A percentile compares a stretch with the other conserved stretches of the same genome.
phyloP scores from a whole-genome alignment of 192 early-diverging fungal genomes.

The Gigaspora rosea region DNA sequence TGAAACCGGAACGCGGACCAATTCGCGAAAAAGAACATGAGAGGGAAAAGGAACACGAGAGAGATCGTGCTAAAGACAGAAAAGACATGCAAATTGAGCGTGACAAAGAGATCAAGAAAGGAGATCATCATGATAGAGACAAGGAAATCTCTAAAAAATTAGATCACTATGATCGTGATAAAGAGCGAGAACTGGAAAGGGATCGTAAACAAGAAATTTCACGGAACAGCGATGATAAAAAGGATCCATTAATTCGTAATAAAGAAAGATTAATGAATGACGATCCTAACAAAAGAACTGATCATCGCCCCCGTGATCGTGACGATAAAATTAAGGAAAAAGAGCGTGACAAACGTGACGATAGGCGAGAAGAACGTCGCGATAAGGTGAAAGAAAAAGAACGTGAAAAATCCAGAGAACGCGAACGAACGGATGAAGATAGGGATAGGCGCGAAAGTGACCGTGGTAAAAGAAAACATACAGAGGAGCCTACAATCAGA shows the following conservation, averaged over 20 bases:
- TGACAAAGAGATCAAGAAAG: background rate
- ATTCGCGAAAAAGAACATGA: constrained; percentile 14
- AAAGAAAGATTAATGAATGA: background rate
- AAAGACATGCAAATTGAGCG: background rate
- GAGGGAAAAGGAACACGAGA: background rate
- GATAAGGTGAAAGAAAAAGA: background rate
- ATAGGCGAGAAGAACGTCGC: background rate
- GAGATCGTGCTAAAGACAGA: background rate
- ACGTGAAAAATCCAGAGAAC: background rate
- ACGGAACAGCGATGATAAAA: background rate
- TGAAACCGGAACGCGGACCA: too few species aligned
- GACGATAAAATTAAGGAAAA: background rate
- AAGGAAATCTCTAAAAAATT: background rate
- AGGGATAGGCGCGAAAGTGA: background rate
- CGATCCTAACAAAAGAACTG: constrained; percentile 10
- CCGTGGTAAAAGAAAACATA: background rate
- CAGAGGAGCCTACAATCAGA: background rate
- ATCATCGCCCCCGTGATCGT: background rate
- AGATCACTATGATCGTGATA: constrained; percentile 10
- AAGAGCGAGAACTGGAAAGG: background rate
- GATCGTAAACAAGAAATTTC: constrained; percentile 7
- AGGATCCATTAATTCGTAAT: background rate
- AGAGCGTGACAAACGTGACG: constrained; percentile 16
- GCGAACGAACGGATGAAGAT: background rate
- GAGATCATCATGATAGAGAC: background rate